These are phyloP conservation scores for Yamadazyma siamensis DNA, from an alignment of 1,139 yeast species.

Conservation along the genomic window DNA sequence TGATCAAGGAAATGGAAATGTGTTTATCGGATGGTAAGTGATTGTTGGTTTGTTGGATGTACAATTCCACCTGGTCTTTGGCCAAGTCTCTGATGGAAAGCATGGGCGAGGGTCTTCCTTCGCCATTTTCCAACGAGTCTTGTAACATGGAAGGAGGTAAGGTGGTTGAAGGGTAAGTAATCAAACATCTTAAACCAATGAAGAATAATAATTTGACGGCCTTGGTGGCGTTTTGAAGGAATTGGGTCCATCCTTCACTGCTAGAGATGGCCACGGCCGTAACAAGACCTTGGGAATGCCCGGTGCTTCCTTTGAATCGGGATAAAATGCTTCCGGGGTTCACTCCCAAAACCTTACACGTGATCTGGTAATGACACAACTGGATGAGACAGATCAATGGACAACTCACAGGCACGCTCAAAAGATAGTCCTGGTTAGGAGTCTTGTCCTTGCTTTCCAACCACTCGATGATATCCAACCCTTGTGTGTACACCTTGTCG, in stretches of 20 bases:
- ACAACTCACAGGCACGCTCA: constrained; percentile 91
- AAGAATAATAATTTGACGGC: constrained; percentile 84
- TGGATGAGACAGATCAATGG: constrained; percentile 96
- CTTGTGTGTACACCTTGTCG: constrained; percentile 89
- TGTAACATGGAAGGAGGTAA: constrained; percentile 91
- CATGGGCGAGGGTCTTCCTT: constrained; percentile 98
- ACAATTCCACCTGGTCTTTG: constrained; percentile 70
- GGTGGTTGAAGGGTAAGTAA: constrained; percentile 88
- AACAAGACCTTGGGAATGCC: constrained; percentile 97
- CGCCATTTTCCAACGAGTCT: constrained; percentile 91
- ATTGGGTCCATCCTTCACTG: constrained; percentile 82
- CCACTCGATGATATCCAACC: constrained; percentile 87
- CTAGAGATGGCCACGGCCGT: constrained; percentile 91
- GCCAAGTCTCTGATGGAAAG: constrained; percentile 87
- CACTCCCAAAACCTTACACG: constrained; percentile 79
- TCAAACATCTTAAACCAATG: constrained; percentile 90
- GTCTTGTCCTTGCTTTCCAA: constrained; percentile 78
- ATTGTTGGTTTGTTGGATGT: constrained; percentile 81
- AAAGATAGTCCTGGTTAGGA: constrained; percentile 84
- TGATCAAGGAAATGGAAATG: constrained; percentile 83
- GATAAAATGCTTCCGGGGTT: constrained; percentile 86
- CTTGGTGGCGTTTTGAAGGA: constrained; percentile 66
- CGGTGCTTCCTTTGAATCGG: constrained; percentile 80
- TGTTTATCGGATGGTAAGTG: constrained; percentile 92
- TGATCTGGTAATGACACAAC: constrained; percentile 85